These are phyloP conservation scores for Rachicladosporium sp. DNA, from an alignment of 2,329 filamentous ascomycete species.

Conservation along the genomic window DNA sequence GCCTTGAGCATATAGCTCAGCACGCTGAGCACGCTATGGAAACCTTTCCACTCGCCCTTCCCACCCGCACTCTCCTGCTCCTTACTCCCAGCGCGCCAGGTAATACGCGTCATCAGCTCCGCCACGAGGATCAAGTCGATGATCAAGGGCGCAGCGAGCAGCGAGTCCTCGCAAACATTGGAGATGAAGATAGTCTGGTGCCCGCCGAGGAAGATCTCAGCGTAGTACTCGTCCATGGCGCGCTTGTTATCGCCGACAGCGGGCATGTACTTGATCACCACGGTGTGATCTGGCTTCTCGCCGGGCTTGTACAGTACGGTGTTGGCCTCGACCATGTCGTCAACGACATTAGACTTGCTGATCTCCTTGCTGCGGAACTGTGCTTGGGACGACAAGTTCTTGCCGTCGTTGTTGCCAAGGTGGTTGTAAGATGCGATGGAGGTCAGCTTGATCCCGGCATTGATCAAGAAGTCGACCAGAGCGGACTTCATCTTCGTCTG, in stretches of 20 bases:
- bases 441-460: constrained; percentile 94
- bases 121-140: constrained; percentile 87
- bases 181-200: constrained; percentile 97
- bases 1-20: constrained; percentile 99
- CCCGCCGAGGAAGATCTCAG: constrained; percentile 96
- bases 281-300: constrained; percentile 94
- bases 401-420: constrained; percentile 97
- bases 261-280: constrained; percentile 99
- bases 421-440: constrained; percentile 99
- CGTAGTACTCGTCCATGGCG: constrained; percentile 96
- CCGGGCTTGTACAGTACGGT: constrained; percentile 75
- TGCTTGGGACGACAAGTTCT: constrained; percentile 92
- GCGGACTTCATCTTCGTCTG: constrained; percentile 99
- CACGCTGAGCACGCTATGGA: constrained; percentile 93
- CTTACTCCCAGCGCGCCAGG: constrained; percentile 50
- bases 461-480: constrained; percentile 96
- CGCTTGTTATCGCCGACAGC: constrained; percentile 98
- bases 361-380: constrained; percentile 99
- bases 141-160: constrained; percentile 90
- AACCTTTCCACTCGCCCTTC: constrained; percentile 68
- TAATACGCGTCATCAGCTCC: constrained; percentile 97
- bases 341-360: constrained; percentile 96
- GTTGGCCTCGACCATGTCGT: constrained; percentile 99
- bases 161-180: constrained; percentile 98
- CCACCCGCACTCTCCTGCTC: constrained; percentile 24